A percentile compares a stretch with the other conserved stretches of the same genome.
phyloP scores from a whole-genome alignment of 2,329 filamentous ascomycete genomes.

The Neofusicoccum parvum region DNA sequence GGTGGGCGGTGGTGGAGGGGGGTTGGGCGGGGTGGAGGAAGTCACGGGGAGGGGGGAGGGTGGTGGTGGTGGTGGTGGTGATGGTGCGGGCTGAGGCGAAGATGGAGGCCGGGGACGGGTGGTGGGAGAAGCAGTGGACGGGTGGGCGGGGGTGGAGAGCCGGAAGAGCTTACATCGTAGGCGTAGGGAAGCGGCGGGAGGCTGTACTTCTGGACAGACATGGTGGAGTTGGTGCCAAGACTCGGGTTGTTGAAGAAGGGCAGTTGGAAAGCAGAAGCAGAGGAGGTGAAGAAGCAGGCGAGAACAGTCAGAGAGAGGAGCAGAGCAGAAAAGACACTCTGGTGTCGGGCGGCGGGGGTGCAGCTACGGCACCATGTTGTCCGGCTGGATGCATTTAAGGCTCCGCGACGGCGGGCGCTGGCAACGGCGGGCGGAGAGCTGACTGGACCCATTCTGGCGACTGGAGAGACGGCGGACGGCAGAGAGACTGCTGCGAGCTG shows the following conservation, averaged over 20 bases:
- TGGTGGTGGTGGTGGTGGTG: background rate
- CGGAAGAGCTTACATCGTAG: slow-evolving; percentile 62
- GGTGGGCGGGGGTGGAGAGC: background rate
- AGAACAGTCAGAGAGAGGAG: background rate
- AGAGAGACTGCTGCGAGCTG: background rate
- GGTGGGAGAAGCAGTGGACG: background rate
- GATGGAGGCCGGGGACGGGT: background rate
- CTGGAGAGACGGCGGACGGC: background rate
- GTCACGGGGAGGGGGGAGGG: background rate
- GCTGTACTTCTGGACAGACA: slow-evolving; percentile 52
- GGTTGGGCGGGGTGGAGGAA: slow-evolving; percentile 2
- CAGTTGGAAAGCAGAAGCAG: slow-evolving; percentile 16
- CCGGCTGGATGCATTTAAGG: slow-evolving; percentile 3
- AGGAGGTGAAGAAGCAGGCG: slow-evolving; percentile 11
- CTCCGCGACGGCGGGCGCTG: background rate
- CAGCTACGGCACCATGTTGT: slow-evolving; percentile 19
- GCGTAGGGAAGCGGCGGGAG: slow-evolving; percentile 69
- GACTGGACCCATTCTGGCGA: background rate
- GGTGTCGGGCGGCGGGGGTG: slow-evolving; percentile 6
- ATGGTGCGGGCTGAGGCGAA: background rate
- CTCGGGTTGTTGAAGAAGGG: slow-evolving; percentile 26
- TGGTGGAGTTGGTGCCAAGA: slow-evolving; percentile 39
- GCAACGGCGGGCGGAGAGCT: background rate
- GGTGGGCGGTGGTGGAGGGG: background rate
- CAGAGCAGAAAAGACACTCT: slow-evolving; percentile 4